Evolutionary conservation across 2,329 filamentous ascomycete genomes (phyloP).

Genomic region (Exophiala aquamarina): DNA sequence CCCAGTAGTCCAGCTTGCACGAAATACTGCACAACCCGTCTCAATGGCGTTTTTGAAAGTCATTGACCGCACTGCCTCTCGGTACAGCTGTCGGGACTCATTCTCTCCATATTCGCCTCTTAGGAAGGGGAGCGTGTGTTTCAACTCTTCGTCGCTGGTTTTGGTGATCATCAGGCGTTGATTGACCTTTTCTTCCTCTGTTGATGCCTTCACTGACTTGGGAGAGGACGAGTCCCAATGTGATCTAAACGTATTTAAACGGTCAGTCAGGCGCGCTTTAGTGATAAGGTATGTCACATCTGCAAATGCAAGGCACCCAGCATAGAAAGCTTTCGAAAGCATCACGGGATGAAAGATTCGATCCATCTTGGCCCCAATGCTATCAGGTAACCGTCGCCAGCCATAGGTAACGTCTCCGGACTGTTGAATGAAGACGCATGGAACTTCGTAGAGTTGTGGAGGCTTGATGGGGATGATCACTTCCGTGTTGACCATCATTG

Average conservation of each 20-base stretch:
- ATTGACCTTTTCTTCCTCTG: conserved; percentile 13
- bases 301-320: conserved; percentile 20
- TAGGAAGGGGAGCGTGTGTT: conserved; percentile 16
- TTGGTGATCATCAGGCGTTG: conserved; percentile 4
- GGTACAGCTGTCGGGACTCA: conserved; percentile 11
- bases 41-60: conserved; percentile 23
- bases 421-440: conserved; percentile 18
- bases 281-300: conserved; percentile 16
- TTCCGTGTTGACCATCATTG: conserved; percentile 9
- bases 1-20: conserved; percentile 12
- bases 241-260: conserved; percentile 4
- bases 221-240: not conserved
- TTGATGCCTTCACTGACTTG: not conserved
- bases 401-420: conserved; percentile 9
- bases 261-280: conserved; percentile 15
- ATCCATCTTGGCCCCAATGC: conserved; percentile 22
- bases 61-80: conserved; percentile 19
- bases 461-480: conserved; percentile 19
- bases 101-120: conserved; percentile 21
- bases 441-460: conserved; percentile 23
- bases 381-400: conserved; percentile 22
- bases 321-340: conserved; percentile 20
- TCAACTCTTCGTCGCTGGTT: conserved; percentile 10
- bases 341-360: conserved; percentile 23
- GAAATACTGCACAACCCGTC: conserved; percentile 17